Evolutionary conservation across 2,329 filamentous ascomycete species (phyloP).

Genomic region (Xylogone sp.): DNA sequence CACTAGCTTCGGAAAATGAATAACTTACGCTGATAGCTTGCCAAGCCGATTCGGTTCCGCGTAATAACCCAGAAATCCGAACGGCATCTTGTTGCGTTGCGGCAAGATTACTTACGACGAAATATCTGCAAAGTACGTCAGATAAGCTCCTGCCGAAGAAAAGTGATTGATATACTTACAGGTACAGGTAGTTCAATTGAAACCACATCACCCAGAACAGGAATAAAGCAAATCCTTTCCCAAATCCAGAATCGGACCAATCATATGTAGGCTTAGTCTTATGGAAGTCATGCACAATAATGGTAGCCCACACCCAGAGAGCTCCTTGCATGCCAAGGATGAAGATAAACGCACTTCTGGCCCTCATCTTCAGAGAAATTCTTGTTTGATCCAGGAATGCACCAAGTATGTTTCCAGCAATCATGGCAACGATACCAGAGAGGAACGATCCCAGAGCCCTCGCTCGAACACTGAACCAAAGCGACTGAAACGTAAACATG

Average conservation of each 20-base stretch:
- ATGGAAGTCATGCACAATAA: constrained; percentile 59
- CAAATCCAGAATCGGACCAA: constrained; percentile 62
- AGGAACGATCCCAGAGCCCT: constrained; percentile 69
- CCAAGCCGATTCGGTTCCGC: constrained; percentile 69
- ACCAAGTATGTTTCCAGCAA: constrained; percentile 62
- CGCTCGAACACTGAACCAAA: constrained; percentile 69
- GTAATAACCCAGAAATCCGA: constrained; percentile 62
- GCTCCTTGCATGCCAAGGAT: constrained; percentile 51
- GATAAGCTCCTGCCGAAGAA: too few relatives aligned
- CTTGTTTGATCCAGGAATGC: constrained; percentile 19
- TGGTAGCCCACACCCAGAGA: constrained; percentile 70
- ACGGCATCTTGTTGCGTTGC: constrained; percentile 59
- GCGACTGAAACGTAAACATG: constrained; percentile 63
- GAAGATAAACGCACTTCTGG: constrained; percentile 19
- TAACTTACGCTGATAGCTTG: constrained; percentile 59
- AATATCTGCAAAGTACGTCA: constrained; percentile 53
- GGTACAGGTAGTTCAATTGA: constrained; percentile 70
- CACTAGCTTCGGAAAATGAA: not conserved
- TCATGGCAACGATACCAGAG: constrained; percentile 63
- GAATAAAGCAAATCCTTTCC: constrained; percentile 62
- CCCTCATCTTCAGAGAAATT: constrained; percentile 19
- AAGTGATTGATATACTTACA: too few relatives aligned
- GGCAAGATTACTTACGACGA: constrained; percentile 65
- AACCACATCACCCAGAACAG: constrained; percentile 65
- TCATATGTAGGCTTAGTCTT: constrained; percentile 58